Percentiles rank a stretch among this genome's conserved stretches.
These are phyloP conservation scores for Bacterosira constricta DNA, from an alignment of 108 stramenopile genomes.

Conservation along the genomic window DNA sequence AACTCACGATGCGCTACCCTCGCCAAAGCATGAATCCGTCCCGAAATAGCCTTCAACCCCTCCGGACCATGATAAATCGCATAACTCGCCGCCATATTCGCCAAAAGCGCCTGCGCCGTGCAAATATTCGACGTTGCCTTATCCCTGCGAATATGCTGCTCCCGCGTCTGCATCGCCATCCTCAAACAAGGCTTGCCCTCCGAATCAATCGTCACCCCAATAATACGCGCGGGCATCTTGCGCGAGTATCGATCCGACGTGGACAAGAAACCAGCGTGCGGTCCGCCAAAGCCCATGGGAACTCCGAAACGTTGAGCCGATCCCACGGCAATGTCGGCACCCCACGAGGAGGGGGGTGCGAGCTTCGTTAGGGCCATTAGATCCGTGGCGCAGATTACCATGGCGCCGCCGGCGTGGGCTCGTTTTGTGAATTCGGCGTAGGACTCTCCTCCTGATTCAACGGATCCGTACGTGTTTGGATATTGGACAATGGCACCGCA, in stretches of 20 bases:
- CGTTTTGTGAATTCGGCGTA: conserved; percentile 80
- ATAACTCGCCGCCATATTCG: conserved; percentile 99
- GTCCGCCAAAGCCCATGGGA: conserved; percentile 99
- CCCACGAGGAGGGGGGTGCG: conserved; percentile 91
- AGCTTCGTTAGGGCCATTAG: conserved; percentile 93
- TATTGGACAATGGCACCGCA: conserved; percentile 98
- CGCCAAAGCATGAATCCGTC: conserved; percentile 85
- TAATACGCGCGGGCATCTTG: conserved; percentile 98
- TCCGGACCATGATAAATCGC: conserved; percentile 99
- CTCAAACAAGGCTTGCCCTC: conserved; percentile 93
- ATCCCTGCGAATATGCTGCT: conserved; percentile 98
- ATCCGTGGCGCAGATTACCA: conserved; percentile 96
- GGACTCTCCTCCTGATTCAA: conserved; percentile 83
- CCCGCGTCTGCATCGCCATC: conserved; percentile 99
- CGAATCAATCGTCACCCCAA: conserved; percentile 94
- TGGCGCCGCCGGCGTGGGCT: conserved; percentile 77
- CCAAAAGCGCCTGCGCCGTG: conserved; percentile 98
- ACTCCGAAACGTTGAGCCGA: conserved; percentile 99
- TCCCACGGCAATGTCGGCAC: conserved; percentile 98
- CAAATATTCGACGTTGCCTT: conserved; percentile 99
- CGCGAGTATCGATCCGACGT: conserved; percentile 92
- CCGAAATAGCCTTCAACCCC: conserved; percentile 89
- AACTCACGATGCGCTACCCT: conserved; percentile 84
- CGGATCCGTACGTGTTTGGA: conserved; percentile 95
- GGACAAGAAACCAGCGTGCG: conserved; percentile 97